Base-by-base conservation (phyloP, 345 rosid genomes). In the Sisymbrium altissimum region DNA sequence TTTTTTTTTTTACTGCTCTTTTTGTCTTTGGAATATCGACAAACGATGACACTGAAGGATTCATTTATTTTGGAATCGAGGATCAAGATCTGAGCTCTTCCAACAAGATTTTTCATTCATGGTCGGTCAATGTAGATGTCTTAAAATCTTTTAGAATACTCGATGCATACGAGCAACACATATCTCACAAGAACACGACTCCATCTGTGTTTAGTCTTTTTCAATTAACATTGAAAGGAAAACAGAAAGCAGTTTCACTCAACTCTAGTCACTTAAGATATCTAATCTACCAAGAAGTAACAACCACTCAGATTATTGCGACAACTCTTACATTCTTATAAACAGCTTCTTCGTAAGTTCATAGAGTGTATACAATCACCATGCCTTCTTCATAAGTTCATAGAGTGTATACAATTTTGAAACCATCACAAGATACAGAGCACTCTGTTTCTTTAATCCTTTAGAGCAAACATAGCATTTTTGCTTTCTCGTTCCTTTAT, bases 341-440 rank as follows among this genome's bases (percentile, higher is more conserved):
- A 39, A 74, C 53, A 74, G 53, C 17, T 66, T 66, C 29, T 66
- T 48, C 43, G 27, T 39, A 58, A 74, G 62, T 38, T 66, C 44
- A 14, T 54, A 56, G 41, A 39, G 17, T 73, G 59, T 49, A 66
- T 49, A 64, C 56, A 72, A 23, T 44, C 49, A 73, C 18, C 52
- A 46, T 17, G 25, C 25, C 52, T 46, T 17, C 50, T 45, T 46
- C 52, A 8, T 18, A 50, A 21, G 56, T 53, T 27, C 36, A 53
- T 54, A 53, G 27, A 18, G 38, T n/a, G 60, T 7, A 14, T 30
- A 29, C 38, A 30, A 8, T 32, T 59, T 30, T 52, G 21, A 70
- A 55, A 64, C 80, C 64, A 76, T 70, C 52, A 70, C 53, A 70
- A 69, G 71, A 45, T 54, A 75, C 65, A 70, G 0, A 64, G 52